Evolutionary conservation across 192 early-diverging fungal genomes (phyloP), one percentile per base, ranked within the genome.

Genomic region (Entomortierella beljakovae): DNA sequence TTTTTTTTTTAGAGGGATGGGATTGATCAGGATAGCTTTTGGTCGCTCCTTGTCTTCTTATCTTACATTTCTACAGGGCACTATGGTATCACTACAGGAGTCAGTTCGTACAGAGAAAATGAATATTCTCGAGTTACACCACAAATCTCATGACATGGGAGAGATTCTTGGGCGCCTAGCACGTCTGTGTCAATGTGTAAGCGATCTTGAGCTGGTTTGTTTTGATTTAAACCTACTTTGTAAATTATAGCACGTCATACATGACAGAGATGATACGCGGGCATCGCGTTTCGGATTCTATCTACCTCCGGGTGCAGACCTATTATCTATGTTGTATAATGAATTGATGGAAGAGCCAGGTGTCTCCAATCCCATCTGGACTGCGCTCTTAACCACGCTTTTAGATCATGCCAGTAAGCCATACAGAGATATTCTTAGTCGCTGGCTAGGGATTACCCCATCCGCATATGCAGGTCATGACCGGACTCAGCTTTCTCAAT

Each of bases 321-420:
- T 84, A 40, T 49, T 84, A 6, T 69, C 80, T 2, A 62, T 72
- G 35, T 46, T 84, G 20, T 71, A 67, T 31, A 32, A 55, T 2
- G 83, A 81, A 54, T 64, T 79, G 11, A 28, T 62, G 18, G 52
- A 69, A 35, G 61, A 74, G 15, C 57, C 74, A 5, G 48, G 25
- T 18, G 32, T 62, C 15, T 42, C 64, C 11, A 69, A 84, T 53
- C 34, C 61, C 1, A 35, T 76, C 13, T 69, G 81, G 64, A 52
- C 61, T 5, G 56, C 68, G 5, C 57, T 84, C 6, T 38, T 80
- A 29, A 40, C 73, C 0, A 60, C 64, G 20, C 32, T 81, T 22
- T 42, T 84, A 23, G 71, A 68, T n/a, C 71, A 81, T 18, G 64
- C 76, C 22, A 84, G 83, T 29, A 60, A 68, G 28, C 83, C 83